These are phyloP conservation scores for Boletus subcaerulescens DNA, from an alignment of 768 basidiomycete genomes.

Conservation along the genomic window DNA sequence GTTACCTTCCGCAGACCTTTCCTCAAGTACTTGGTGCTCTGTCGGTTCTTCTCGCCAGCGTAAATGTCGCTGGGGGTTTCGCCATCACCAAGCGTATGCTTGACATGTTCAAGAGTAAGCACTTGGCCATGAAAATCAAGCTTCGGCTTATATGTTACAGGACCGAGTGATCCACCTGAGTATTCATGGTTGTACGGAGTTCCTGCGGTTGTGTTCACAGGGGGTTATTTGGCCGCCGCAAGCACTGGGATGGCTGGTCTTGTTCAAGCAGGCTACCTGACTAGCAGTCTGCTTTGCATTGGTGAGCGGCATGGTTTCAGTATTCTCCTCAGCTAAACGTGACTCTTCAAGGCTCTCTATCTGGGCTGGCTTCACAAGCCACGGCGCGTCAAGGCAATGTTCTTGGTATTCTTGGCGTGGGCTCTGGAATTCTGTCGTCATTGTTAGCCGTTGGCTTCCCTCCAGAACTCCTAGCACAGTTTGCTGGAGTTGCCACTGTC, in stretches of 20 bases:
- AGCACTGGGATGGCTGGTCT: constrained; percentile 83
- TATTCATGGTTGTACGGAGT: constrained; percentile 81
- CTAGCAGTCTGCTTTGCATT: constrained; percentile 85
- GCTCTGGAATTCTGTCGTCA: constrained; percentile 77
- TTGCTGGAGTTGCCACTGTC: constrained; percentile 71
- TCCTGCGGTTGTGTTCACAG: constrained; percentile 78
- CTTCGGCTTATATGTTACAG: constrained; percentile 33
- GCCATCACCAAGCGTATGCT: constrained; percentile 90
- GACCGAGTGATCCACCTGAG: constrained; percentile 82
- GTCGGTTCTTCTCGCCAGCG: constrained; percentile 82
- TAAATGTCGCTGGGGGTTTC: constrained; percentile 88
- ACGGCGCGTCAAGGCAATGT: constrained; percentile 88
- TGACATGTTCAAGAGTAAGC: constrained; percentile 85
- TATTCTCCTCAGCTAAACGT: not conserved
- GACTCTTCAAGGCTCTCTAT: constrained; percentile 58
- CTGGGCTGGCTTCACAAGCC: constrained; percentile 72
- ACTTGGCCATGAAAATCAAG: not conserved
- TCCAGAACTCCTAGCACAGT: constrained; percentile 70
- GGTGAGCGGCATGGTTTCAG: constrained; percentile 37
- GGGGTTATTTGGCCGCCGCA: constrained; percentile 78
- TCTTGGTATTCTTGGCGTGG: constrained; percentile 83
- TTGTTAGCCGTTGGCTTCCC: constrained; percentile 82
- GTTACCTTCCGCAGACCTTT: constrained; percentile 76
- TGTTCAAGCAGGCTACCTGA: constrained; percentile 84
- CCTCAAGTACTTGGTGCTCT: constrained; percentile 77